These are phyloP conservation scores for Theobroma grandiflorum DNA, from an alignment of 441 rosid genomes.

Conservation along the genomic window DNA sequence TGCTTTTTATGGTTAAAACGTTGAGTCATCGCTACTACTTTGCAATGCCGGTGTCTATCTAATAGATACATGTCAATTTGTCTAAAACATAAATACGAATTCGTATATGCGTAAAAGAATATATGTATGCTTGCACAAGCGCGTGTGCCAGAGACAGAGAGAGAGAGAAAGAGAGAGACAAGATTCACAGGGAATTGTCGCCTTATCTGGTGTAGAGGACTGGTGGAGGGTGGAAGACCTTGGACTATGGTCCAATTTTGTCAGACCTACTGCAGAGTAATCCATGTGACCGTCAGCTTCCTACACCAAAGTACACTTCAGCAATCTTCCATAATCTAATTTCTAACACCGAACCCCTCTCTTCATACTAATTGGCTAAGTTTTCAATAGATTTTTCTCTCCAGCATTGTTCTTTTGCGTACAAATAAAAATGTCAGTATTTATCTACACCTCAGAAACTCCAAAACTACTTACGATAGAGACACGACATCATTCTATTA, in stretches of 20 bases:
- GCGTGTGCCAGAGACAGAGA: neutral
- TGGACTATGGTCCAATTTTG: conserved; percentile 46
- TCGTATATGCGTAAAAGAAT: neutral
- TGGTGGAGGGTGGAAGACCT: conserved; percentile 27
- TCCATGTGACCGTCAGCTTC: conserved; percentile 51
- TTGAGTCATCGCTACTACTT: no score
- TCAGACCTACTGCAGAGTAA: conserved; percentile 40
- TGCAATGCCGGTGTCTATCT: no score
- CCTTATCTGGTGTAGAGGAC: conserved; percentile 35
- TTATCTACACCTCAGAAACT: neutral
- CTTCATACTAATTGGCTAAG: conserved; percentile 5
- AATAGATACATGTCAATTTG: neutral
- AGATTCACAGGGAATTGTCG: conserved; percentile 30
- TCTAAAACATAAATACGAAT: neutral
- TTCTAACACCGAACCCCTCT: neutral
- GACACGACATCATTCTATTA: neutral
- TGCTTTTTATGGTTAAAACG: no score
- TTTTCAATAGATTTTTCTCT: neutral
- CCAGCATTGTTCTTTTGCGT: neutral
- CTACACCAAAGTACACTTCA: conserved; percentile 27
- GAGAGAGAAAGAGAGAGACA: neutral
- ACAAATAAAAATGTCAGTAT: neutral
- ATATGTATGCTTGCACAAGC: neutral
- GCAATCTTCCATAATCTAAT: conserved; percentile 28
- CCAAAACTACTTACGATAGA: neutral